Base-by-base conservation (phyloP, 352 stramenopile genomes). In the Elongisporangium undulatum region DNA sequence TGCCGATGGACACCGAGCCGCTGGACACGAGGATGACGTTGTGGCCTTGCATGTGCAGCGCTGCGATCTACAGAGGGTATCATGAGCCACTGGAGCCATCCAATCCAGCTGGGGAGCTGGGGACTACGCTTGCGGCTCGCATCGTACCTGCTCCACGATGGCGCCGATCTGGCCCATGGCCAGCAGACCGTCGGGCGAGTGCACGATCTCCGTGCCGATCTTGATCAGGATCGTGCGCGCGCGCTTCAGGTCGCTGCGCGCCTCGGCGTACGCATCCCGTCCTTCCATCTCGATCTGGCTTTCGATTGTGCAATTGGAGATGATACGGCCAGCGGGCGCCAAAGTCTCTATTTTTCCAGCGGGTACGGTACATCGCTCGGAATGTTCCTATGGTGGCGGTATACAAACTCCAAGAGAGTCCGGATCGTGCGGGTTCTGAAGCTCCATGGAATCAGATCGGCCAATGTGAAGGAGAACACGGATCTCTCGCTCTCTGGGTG, bases 161-260 rank as follows among this genome's bases (percentile, higher is more conserved):
- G 78, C 80, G 24, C 85, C 85, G 61, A 92, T 94, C 62, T 92
- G 83, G n/a, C 85, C 85, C 73, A 94, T 89, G 52, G 85, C 77
- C 51, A 94, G 63, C 20, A 92, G 62, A 3, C 85, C 85, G 49
- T 92, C 79, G 20, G 75, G 65, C 51, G 82, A 92, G 71, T 91
- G 81, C 56, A 94, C 83, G 60, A 92, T 91, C 69, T 94, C 85
- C 24, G 82, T 92, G 66, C 85, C 85, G 64, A 94, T 89, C 62
- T 94, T 94, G 60, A 94, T 75, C 39, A 94, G 73, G 63, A 94
- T 87, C 21, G 81, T 91, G 62, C 77, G 80, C 51, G 78, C 65
- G 56, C 78, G 77, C 55, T 77, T 72, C 41, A 90, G 62, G 49
- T 88, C 74, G 45, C 64, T 72, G 13, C 77, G 74, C 34, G 57